Evolutionary conservation across 139 green algal genomes (phyloP).

Genomic region (Diplosphaera chodatii): DNA sequence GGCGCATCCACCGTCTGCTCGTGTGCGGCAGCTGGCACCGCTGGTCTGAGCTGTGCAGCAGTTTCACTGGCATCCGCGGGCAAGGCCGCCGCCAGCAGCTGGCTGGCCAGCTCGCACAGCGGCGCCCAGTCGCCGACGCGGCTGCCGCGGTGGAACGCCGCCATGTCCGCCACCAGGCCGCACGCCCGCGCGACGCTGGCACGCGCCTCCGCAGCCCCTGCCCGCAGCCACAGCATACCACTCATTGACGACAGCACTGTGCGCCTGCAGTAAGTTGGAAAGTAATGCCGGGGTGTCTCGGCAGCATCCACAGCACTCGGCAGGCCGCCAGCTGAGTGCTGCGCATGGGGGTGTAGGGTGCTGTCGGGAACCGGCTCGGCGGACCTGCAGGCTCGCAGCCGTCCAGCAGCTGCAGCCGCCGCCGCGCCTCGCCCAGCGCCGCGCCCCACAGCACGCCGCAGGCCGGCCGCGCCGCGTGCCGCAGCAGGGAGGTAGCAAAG

Average conservation of each 20-base stretch:
- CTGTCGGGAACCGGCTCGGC: too few relatives aligned
- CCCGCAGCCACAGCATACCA: too few relatives aligned
- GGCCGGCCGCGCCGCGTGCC: constrained; percentile 48
- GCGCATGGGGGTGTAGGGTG: too few relatives aligned
- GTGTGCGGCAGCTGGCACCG: too few relatives aligned
- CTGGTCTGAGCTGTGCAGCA: too few relatives aligned
- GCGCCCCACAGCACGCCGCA: constrained; percentile 45
- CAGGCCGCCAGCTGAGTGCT: too few relatives aligned
- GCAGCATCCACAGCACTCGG: too few relatives aligned
- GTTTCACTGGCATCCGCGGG: too few relatives aligned
- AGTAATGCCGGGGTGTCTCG: too few relatives aligned
- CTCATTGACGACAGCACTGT: too few relatives aligned
- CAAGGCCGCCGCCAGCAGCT: constrained; percentile 22
- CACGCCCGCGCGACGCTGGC: constrained; percentile 30
- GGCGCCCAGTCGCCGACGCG: constrained; percentile 55
- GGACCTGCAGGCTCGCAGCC: background rate
- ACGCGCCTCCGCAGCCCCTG: constrained; percentile 5
- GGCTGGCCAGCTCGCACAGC: constrained; percentile 31
- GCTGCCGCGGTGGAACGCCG: constrained; percentile 53
- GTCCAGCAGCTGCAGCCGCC: constrained; percentile 24
- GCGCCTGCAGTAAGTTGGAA: too few relatives aligned
- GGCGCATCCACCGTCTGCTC: too few relatives aligned
- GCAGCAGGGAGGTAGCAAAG: constrained; percentile 39
- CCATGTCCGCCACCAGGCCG: constrained; percentile 45
- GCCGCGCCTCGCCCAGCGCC: constrained; percentile 25